These are phyloP conservation scores for Trypanosoma congolense DNA, from an alignment of 208 protist genomes.

Conservation along the genomic window DNA sequence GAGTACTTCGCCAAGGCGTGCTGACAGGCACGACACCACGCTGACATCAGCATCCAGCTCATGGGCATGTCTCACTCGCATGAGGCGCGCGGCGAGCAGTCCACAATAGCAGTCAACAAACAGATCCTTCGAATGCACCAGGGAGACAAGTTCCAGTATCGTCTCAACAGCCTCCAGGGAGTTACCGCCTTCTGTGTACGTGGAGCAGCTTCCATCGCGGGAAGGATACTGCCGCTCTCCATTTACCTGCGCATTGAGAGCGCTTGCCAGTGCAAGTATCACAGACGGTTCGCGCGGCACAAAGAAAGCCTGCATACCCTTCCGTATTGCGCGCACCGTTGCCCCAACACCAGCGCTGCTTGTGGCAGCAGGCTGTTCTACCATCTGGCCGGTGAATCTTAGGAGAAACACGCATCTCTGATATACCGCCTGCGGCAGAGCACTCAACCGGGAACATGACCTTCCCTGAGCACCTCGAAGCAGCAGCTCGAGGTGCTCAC, in stretches of 20 bases:
- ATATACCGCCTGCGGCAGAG: constrained; percentile 21
- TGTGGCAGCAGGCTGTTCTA: constrained; percentile 6
- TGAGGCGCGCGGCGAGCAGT: constrained; percentile 42
- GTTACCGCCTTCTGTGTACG: background rate
- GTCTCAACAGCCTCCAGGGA: constrained; percentile 43
- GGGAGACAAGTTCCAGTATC: constrained; percentile 61
- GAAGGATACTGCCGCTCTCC: background rate
- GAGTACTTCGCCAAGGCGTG: constrained; percentile 40
- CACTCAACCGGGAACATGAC: background rate
- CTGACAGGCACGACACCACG: constrained; percentile 38
- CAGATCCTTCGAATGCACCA: constrained; percentile 53
- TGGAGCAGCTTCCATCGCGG: constrained; percentile 1
- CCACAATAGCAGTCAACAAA: constrained; percentile 55
- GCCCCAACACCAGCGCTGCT: constrained; percentile 13
- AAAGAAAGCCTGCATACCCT: constrained; percentile 58
- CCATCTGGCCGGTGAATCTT: constrained; percentile 13
- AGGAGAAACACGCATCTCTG: constrained; percentile 23
- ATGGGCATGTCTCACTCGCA: constrained; percentile 22
- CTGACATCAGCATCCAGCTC: constrained; percentile 46
- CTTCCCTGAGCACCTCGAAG: background rate
- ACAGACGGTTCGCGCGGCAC: constrained; percentile 31
- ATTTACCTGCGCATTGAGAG: constrained; percentile 34
- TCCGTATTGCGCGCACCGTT: constrained; percentile 32
- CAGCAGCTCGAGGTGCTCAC: constrained; percentile 7
- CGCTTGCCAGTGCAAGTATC: constrained; percentile 47